Base-by-base conservation (phyloP, 805 yeast genomes). In the Ogataea paraovalis region DNA sequence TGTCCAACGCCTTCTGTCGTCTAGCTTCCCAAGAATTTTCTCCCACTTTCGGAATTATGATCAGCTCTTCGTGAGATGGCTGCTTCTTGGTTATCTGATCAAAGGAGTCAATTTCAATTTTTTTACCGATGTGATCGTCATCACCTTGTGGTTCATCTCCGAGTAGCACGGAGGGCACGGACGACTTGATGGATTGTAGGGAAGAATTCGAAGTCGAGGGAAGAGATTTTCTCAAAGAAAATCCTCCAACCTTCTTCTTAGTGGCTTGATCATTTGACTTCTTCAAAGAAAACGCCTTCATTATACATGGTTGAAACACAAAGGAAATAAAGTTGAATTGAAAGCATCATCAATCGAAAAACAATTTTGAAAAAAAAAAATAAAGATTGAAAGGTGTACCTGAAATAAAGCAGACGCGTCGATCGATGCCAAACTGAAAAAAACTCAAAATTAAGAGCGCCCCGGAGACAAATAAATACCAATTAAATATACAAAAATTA, bases 231-330 rank as follows among this genome's bases (percentile, higher is more conserved):
- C 63, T 67, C 42, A 70, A 36, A 0, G 70, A 61, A 42, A 70
- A 69, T 9, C 68, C 70, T 16, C 59, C 61, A 18, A 65, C 46
- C 25, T 59, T 50, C 43, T 58, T 59, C 41, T 50, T 39, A 2
- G 50, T 23, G 6, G 27, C 51, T 3, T 38, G 39, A 14, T 25
- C 34, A 1, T 48, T 57, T 13, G 60, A 58, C 43, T 64, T 65
- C 57, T 71, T 71, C 42, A 71, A 46, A 0, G 74, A 67, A 56
- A 72, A 71, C 25, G 69, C 68, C 47, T 65, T 69, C 73, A 67
- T 68, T 18, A 25, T 25, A 25, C 10, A 10, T 10, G 28, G 28
- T 25, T 25, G 6, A 25, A 25, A 25, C 28, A 6, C 28, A 25
- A 25, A 25, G 28, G 28, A 25, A 7, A 25, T 25, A 32, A 32